Evolutionary conservation across 257 asterid species (phyloP), one percentile per base, ranked within the genome.

Genomic region (Buddleja alternifolia): DNA sequence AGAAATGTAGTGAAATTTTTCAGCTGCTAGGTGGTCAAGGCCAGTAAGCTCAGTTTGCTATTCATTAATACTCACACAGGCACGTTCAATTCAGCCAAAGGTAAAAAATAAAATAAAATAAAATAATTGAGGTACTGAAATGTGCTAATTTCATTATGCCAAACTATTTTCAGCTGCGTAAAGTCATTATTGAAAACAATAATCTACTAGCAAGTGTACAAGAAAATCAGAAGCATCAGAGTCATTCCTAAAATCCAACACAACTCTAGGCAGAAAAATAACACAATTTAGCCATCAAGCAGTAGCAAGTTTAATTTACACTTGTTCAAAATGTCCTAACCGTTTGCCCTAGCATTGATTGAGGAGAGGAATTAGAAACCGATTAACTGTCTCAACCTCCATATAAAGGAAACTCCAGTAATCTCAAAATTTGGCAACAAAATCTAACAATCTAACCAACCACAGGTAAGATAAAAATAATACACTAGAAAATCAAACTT

Each of bases 401-500:
- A 7, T 63, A 42, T 58, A 42, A 50, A 19, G 5, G 44, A 55
- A 64, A 51, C 66, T n/a, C 66, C 37, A 41, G 11, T 63, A 42
- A 29, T 56, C 34, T 42, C 52, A 45, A 46, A 34, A 53, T 50
- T 63, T 29, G 44, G 55, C 53, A 20, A 53, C 19, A 29, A 63
- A 69, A 41, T 11, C 63, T 59, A 53, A 50, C 29, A 59, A 37
- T 6, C n/a, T 4, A 3, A 52, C 32, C 21, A 29, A 56, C 16
- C 37, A 17, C 40, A 32, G 20, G 21, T 6, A 45, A n/a, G 25
- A 25, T 8, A 56, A 9, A 16, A 9, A 16, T 41, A 4, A 9
- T 21, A 40, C 6, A 37, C 25, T 16, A 42, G 67, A 60, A 1
- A 10, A 9, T 23, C 24, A 71, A 69, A 84, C 98, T 44, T 88